These are phyloP conservation scores for Ustilago loliicola DNA, from an alignment of 1,284 basidiomycete species.

Conservation along the genomic window DNA sequence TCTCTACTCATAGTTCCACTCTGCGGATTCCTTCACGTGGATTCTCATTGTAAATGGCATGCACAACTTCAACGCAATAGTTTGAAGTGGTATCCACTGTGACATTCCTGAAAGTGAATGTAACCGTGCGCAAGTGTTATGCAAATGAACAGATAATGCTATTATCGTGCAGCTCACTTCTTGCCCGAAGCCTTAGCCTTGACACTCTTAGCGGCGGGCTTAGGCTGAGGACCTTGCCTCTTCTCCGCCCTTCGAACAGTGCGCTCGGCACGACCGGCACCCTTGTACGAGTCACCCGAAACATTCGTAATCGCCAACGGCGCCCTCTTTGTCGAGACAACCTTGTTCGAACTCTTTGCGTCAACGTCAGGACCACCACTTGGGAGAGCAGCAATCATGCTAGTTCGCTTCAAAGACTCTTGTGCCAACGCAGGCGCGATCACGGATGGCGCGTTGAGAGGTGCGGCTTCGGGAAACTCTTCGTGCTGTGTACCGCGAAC, in stretches of 20 bases:
- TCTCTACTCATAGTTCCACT: conserved; percentile 47
- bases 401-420: conserved; percentile 26
- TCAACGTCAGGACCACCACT: conserved; percentile 42
- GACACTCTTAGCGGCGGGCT: conserved; percentile 2
- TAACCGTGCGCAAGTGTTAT: neutral
- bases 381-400: conserved; percentile 44
- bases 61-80: neutral
- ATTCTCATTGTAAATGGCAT: neutral
- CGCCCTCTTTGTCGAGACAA: conserved; percentile 19
- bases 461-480: conserved; percentile 51
- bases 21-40: neutral
- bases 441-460: conserved; percentile 33
- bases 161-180: neutral
- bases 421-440: conserved; percentile 47
- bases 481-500: conserved; percentile 58
- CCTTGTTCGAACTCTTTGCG: conserved; percentile 25
- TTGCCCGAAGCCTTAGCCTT: conserved; percentile 3
- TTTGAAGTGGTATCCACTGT: conserved; percentile 22
- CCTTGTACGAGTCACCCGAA: conserved; percentile 52
- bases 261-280: conserved; percentile 47
- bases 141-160: neutral
- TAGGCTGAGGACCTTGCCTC: conserved; percentile 28
- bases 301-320: conserved; percentile 44
- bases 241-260: conserved; percentile 50
- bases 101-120: neutral